Evolutionary conservation across 129 eudicot genomes (phyloP), one percentile per base, ranked within the genome.

Genomic region (Artemisia tridentata): DNA sequence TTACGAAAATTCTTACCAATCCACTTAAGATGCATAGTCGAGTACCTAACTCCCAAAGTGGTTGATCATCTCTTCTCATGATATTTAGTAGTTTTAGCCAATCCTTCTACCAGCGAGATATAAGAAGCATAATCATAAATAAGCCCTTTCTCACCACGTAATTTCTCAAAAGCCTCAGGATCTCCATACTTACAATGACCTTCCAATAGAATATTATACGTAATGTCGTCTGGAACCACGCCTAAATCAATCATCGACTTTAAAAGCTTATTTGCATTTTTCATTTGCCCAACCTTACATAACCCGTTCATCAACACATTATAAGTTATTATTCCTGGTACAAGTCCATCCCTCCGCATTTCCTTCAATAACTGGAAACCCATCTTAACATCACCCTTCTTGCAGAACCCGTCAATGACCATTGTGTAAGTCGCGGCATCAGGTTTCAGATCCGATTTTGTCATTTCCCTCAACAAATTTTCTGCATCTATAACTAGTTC

Each of bases 191-290:
- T 82, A 72, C 90, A 88, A 56, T 88, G 86, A 60, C 96, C 96
- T 78, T 91, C 97, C 84, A 91, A 73, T 7, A 91, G 66, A 23
- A 88, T 88, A 69, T 88, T 91, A 60, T 81, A 91, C 0, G 97
- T 91, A 41, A 91, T 82, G 43, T 91, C 97, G 79, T 91, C 92
- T 10, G 97, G 96, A 76, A 70, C 60, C 56, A 88, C 83, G 17
- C 92, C 97, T 7, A 86, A 50, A 86, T 88, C 88, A 48, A 88
- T 72, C 97, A 91, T 91, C 0, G 97, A 89, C 72, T 80, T 71
- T 48, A 88, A 78, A 2, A 91, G 79, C 90, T 86, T 81, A 60
- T 79, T 34, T 6, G 97, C 96, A 65, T 88, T 91, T 67, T 84
- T 86, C 86, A 86, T 84, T 70, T 88, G 90, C 53, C 97, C 97